Evolutionary conservation across 495 filamentous ascomycete genomes (phyloP), one percentile per base, ranked within the genome.

Genomic region (Penicillium parvum): DNA sequence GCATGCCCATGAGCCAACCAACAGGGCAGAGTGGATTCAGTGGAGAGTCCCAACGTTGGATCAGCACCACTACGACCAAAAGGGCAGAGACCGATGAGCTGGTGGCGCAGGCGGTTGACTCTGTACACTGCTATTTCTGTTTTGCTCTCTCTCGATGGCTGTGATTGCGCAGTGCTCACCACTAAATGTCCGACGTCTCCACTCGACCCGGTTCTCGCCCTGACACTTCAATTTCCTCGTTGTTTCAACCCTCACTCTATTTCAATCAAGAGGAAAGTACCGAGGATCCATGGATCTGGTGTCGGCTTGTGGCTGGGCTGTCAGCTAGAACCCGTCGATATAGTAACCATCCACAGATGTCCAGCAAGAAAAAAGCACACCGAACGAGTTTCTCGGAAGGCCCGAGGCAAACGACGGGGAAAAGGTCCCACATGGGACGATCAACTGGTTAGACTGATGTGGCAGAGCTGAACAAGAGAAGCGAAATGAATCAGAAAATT

Each of bases 11-110:
- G 2, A 15, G 20, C 17, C 9, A 35, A 16, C 41, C 41, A 44
- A n/a, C n/a, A n/a, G n/a, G 34, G n/a, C 10, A 18, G 29, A 42
- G 36, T 25, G 36, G 36, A 16, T 21, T 18, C 16, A 43, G 50
- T 35, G 18, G 43, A 22, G 26, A 33, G 40, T 43, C 29, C 37
- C 37, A 55, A 37, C 45, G 55, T 55, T 47, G 45, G 55, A 58
- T 58, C 55, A 56, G 52, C 55, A 14, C 18, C 10, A 57, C 47
- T 47, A 52, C 52, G 51, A 58, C 55, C 18, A 40, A 58, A 55
- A 47, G 52, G 55, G 55, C 37, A 47, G 40, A 37, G 43, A 20
- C 45, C 50, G 36, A 41, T 22, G 41, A 43, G 43, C 34, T 43
- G 38, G 37, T 43, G 41, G 47, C 27, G 43, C 30, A 45, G 33